Evolutionary conservation across 2,329 filamentous ascomycete species (phyloP).

Genomic region (Neobulgaria alba): DNA sequence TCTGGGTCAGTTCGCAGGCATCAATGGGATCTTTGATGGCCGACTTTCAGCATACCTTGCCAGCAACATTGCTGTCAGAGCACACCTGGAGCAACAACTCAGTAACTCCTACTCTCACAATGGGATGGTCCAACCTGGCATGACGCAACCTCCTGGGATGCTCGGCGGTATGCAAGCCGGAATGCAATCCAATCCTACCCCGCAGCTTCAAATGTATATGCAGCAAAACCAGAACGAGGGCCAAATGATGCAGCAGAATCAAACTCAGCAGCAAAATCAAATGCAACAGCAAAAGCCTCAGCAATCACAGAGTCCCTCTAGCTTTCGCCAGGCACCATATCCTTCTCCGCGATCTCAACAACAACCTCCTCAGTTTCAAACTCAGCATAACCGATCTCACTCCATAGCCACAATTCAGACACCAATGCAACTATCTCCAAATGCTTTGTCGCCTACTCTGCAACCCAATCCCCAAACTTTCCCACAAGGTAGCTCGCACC

Average conservation of each 20-base stretch:
- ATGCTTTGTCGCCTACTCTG: neutral
- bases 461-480: slow-evolving; percentile 1
- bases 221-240: slow-evolving; percentile 20
- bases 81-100: slow-evolving; percentile 37
- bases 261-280: slow-evolving; percentile 22
- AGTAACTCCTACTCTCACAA: neutral
- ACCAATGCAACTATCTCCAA: no score
- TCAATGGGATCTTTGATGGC: slow-evolving; percentile 18
- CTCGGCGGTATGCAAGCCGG: no score
- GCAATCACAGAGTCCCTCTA: slow-evolving; percentile 3
- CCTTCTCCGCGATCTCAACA: slow-evolving; percentile 28
- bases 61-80: slow-evolving; percentile 47
- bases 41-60: slow-evolving; percentile 40
- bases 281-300: slow-evolving; percentile 25
- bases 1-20: slow-evolving; percentile 43
- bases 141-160: no score
- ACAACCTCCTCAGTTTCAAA: slow-evolving; percentile 24
- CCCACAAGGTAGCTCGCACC: slow-evolving; percentile 6
- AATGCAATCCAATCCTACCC: no score
- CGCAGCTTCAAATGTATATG: slow-evolving; percentile 31
- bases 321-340: slow-evolving; percentile 36
- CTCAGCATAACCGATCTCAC: slow-evolving; percentile 34
- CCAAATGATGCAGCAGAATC: slow-evolving; percentile 1
- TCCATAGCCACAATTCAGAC: slow-evolving; percentile 35
- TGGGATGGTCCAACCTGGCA: no score